Percentiles rank a stretch among this genome's conserved stretches.
Conservation (phyloP, 306 rosid species). For the Morella rubra region DNA sequence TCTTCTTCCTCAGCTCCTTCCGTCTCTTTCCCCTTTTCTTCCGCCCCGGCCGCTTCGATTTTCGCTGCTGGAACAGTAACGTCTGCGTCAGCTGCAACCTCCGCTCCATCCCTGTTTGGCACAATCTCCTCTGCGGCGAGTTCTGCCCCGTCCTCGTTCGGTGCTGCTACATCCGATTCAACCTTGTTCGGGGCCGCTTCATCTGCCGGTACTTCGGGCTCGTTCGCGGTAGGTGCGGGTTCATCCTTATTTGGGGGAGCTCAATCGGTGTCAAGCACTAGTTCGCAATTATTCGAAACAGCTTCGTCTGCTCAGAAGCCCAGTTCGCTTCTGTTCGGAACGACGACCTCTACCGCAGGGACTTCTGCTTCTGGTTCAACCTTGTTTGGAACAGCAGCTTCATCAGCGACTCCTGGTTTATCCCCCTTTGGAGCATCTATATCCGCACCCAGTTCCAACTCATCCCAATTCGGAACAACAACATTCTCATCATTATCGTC, state of each 20-base stretch:
- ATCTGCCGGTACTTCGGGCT: neutral
- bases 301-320: neutral
- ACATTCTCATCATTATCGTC: neutral
- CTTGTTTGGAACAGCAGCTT: slow-evolving; percentile 8
- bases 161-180: slow-evolving; percentile 22
- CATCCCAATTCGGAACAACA: neutral
- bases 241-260: neutral
- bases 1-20: too few relatives aligned
- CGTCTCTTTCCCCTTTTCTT: slow-evolving; percentile 6
- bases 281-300: slow-evolving; percentile 18
- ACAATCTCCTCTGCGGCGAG: too few relatives aligned
- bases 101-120: slow-evolving; percentile 19
- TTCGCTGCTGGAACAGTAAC: slow-evolving; percentile 18
- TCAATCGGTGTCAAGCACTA: slow-evolving; percentile 21
- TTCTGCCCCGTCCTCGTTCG: too few relatives aligned
- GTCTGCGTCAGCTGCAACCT: slow-evolving; percentile 23
- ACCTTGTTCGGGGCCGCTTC: slow-evolving; percentile 25
- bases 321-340: neutral
- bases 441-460: slow-evolving; percentile 1
- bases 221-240: neutral
- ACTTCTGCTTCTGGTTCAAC: slow-evolving; percentile 1
- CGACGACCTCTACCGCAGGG: neutral
- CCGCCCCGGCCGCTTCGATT: neutral
- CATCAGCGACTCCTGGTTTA: neutral
- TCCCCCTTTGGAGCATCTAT: slow-evolving; percentile 18